phyloP scores from a whole-genome alignment of 345 rosid species.

The Ceriops zippeliana region DNA sequence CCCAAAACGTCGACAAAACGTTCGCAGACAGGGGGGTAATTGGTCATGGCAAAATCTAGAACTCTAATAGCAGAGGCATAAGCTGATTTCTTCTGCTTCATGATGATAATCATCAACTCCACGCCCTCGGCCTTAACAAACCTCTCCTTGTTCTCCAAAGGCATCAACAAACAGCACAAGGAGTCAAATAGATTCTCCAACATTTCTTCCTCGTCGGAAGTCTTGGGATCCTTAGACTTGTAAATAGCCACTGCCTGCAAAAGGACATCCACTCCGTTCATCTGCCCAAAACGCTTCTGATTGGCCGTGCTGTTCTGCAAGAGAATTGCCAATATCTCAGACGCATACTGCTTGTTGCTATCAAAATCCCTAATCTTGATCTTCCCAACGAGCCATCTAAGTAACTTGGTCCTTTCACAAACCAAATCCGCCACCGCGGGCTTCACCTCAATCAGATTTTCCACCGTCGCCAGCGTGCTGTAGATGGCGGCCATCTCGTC shows the following conservation, averaged over 20 bases:
- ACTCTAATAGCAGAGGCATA: slow-evolving; percentile 90
- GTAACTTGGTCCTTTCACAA: slow-evolving; percentile 78
- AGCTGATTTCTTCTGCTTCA: slow-evolving; percentile 97
- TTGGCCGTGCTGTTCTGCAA: slow-evolving; percentile 76
- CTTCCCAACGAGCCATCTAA: slow-evolving; percentile 77
- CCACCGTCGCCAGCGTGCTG: slow-evolving; percentile 68
- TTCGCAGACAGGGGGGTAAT: slow-evolving; percentile 93
- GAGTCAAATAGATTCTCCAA: slow-evolving; percentile 86
- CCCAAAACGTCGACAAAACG: slow-evolving; percentile 95
- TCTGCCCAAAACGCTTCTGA: slow-evolving; percentile 86
- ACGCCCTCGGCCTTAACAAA: slow-evolving; percentile 96
- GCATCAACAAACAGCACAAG: slow-evolving; percentile 92
- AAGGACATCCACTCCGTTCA: slow-evolving; percentile 93
- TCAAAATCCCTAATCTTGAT: slow-evolving; percentile 83
- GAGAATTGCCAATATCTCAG: slow-evolving; percentile 89
- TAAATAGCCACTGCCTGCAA: slow-evolving; percentile 92
- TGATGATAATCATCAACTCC: slow-evolving; percentile 93
- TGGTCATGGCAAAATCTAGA: slow-evolving; percentile 94
- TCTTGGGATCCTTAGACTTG: slow-evolving; percentile 89
- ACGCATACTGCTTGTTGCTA: slow-evolving; percentile 83
- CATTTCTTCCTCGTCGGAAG: slow-evolving; percentile 93
- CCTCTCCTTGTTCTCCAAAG: slow-evolving; percentile 96
- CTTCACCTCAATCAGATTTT: slow-evolving; percentile 91
- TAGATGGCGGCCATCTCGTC: slow-evolving; percentile 84
- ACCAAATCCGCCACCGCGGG: slow-evolving; percentile 83